A percentile compares a stretch with the other conserved stretches of the same genome.
Evolutionary conservation across 202 grass and related monocot species (phyloP).

Genomic region (Saccharum hybrid): DNA sequence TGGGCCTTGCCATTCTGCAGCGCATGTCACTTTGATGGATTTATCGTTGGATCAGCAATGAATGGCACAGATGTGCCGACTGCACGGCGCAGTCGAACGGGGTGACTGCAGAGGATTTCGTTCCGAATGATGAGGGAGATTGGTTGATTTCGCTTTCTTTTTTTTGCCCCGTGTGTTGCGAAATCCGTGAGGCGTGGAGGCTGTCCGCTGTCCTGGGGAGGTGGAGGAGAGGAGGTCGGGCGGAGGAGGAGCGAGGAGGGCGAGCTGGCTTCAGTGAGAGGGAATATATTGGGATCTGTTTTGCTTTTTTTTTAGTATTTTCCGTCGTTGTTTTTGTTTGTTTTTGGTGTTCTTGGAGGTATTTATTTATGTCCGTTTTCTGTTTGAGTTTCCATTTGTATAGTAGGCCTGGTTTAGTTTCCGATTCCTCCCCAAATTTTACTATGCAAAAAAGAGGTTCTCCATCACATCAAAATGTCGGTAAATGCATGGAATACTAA

Average conservation of each 20-base stretch:
- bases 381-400: not conserved
- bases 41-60: too few relatives aligned
- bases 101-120: too few relatives aligned
- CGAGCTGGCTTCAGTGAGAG: slow-evolving; percentile 34
- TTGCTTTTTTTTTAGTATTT: not conserved
- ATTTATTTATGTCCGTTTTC: slow-evolving; percentile 8
- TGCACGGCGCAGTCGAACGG: too few relatives aligned
- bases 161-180: not conserved
- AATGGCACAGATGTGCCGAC: too few relatives aligned
- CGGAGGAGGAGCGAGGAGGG: not conserved
- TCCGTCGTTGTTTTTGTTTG: not conserved
- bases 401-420: not conserved
- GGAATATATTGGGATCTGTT: slow-evolving; percentile 39
- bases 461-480: too few relatives aligned
- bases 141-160: slow-evolving; percentile 48
- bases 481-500: too few relatives aligned
- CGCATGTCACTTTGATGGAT: too few relatives aligned
- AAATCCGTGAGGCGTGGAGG: slow-evolving; percentile 58
- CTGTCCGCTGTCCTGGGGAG: not conserved
- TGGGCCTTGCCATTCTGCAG: too few relatives aligned
- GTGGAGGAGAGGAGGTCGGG: not conserved
- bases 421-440: too few relatives aligned
- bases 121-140: slow-evolving; percentile 37
- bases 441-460: too few relatives aligned
- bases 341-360: not conserved